Evolutionary conservation across 257 asterid species (phyloP), one percentile per base, ranked within the genome.

Genomic region (Cruciata laevipes): DNA sequence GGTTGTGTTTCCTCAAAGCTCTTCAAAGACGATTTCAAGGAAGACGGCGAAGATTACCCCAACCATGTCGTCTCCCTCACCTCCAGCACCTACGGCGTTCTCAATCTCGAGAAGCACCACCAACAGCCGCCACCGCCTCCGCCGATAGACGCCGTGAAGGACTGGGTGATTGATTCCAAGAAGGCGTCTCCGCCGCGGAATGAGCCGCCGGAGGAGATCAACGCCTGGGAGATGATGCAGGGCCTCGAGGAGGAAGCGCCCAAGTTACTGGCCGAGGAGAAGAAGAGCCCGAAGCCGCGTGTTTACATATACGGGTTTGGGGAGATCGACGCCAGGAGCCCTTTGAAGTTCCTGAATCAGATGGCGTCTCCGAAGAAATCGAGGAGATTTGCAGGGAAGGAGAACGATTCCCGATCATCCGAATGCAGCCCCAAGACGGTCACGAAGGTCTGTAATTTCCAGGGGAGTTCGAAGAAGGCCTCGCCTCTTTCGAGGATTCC

Each of bases 201-300:
- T 3, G 86, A 80, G 74, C 84, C 95, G 1, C 84, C 95, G 1
- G 99, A 94, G 85, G 82, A 85, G 17, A 90, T 94, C 24, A 87
- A 90, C 32, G 74, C 96, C 55, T 94, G 97, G 99, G 99, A 94
- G 78, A 86, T 94, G 0, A 94, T 94, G 99, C 88, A 85, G 68
- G 99, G 88, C 10, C 95, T 94, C 18, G 97, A 93, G 63, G 96
- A 94, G 66, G 75, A 72, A 11, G 53, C 69, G 1, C 77, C 85
- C 10, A 69, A 23, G 32, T 74, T 65, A 0, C 72, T 73, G 0
- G 76, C 74, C 30, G 79, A 72, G 25, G 76, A 81, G 1, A 87
- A 78, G 69, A 85, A 64, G 23, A 86, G 92, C 77, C 93, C 96
- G 0, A 89, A 84, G 68, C 49, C 95, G 35, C 71, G 82, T 67